Conservation (phyloP, 2,329 filamentous ascomycete genomes). For the Aphanoascus verrucosus region DNA sequence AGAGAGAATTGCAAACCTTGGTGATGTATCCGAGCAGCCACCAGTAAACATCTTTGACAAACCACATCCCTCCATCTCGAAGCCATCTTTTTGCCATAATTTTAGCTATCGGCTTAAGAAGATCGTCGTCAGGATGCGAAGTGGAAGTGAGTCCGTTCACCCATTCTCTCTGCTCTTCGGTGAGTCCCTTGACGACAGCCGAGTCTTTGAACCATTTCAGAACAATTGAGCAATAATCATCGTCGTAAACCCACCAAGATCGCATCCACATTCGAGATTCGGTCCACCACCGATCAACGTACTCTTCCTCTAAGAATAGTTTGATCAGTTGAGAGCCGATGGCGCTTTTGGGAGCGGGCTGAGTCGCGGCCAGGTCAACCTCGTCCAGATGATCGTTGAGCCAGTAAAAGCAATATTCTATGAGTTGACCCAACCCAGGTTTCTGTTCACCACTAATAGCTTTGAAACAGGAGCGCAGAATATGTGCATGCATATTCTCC, state of each 20-base stretch:
- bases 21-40: constrained; percentile 13
- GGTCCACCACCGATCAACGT: constrained; percentile 19
- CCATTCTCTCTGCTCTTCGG: constrained; percentile 19
- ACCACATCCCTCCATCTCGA: constrained; percentile 8
- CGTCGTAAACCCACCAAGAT: constrained; percentile 17
- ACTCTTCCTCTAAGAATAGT: constrained; percentile 18
- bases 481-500: constrained; percentile 15
- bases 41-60: not conserved
- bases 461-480: constrained; percentile 11
- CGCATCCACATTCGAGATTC: constrained; percentile 15
- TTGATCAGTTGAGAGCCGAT: constrained; percentile 20
- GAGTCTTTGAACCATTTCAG: constrained; percentile 23
- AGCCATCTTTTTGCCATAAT: constrained; percentile 19
- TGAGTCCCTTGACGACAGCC: constrained; percentile 20
- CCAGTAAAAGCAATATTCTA: constrained; percentile 10
- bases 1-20: constrained; percentile 9
- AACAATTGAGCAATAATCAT: constrained; percentile 13
- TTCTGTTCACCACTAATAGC: constrained; percentile 8
- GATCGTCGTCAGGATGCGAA: constrained; percentile 20
- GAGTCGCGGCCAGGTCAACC: constrained; percentile 18
- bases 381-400: constrained; percentile 16
- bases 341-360: constrained; percentile 17
- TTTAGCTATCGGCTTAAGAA: constrained; percentile 18
- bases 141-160: constrained; percentile 22
- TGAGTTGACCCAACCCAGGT: not conserved